phyloP scores from a whole-genome alignment of 768 basidiomycete species.

The Lactifluus volemus region DNA sequence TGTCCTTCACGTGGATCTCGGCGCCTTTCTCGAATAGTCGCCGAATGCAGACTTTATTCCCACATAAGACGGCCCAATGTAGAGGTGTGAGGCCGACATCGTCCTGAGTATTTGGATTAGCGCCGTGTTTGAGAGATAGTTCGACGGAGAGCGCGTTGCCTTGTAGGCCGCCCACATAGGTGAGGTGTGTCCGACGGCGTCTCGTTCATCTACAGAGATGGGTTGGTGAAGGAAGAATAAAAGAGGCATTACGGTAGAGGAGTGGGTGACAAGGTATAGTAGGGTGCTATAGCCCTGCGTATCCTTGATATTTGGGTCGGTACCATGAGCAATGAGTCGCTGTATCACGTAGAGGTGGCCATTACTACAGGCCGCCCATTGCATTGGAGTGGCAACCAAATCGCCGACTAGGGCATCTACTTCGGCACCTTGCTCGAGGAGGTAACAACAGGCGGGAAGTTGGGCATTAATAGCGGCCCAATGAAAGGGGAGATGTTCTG shows the following conservation, averaged over 20 bases:
- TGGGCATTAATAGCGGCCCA: slow-evolving; percentile 99
- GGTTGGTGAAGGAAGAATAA: slow-evolving; percentile 90
- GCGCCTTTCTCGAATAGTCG: slow-evolving; percentile 80
- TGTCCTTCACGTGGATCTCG: slow-evolving; percentile 72
- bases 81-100: slow-evolving; percentile 79
- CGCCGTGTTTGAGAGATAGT: slow-evolving; percentile 78
- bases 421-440: slow-evolving; percentile 89
- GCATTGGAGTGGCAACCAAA: slow-evolving; percentile 87
- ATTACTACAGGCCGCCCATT: slow-evolving; percentile 97
- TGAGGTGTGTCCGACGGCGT: slow-evolving; percentile 87
- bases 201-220: slow-evolving; percentile 82
- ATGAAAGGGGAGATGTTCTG: slow-evolving; percentile 93
- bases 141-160: slow-evolving; percentile 95
- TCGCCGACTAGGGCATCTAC: slow-evolving; percentile 94
- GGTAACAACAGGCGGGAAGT: slow-evolving; percentile 74
- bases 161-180: slow-evolving; percentile 99
- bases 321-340: slow-evolving; percentile 78
- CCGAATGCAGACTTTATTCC: slow-evolving; percentile 82
- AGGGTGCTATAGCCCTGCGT: slow-evolving; percentile 94
- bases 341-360: slow-evolving; percentile 96
- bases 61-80: slow-evolving; percentile 97
- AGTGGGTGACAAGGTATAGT: slow-evolving; percentile 87
- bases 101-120: slow-evolving; percentile 68
- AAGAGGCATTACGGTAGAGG: slow-evolving; percentile 89
- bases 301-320: slow-evolving; percentile 88